Evolutionary conservation across 306 rosid genomes (phyloP).

Genomic region (Cucumis cinereus): DNA sequence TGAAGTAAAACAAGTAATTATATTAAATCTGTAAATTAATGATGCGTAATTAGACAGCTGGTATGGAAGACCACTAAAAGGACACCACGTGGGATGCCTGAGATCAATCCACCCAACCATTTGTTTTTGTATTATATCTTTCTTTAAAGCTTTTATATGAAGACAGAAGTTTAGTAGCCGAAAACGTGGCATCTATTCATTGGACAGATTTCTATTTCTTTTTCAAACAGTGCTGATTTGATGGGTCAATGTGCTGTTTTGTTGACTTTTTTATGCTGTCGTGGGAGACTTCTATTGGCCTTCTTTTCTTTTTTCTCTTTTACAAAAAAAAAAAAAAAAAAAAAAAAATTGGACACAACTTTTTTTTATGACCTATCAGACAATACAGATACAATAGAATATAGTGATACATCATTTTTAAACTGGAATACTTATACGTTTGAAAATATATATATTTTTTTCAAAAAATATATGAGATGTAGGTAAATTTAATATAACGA

Average conservation of each 20-base stretch:
- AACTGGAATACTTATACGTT: too few relatives aligned
- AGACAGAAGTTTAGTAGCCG: neutral
- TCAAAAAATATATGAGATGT: too few relatives aligned
- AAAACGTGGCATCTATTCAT: neutral
- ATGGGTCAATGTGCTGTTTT: neutral
- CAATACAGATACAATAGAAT: too few relatives aligned
- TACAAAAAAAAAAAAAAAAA: too few relatives aligned
- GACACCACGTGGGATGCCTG: neutral
- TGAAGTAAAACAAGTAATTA: neutral
- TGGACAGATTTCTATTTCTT: neutral
- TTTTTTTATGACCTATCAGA: too few relatives aligned
- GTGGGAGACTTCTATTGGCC: neutral
- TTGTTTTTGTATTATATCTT: neutral
- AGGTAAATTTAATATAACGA: too few relatives aligned
- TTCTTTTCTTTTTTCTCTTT: too few relatives aligned
- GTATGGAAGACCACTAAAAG: neutral
- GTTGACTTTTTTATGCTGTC: neutral
- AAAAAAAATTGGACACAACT: too few relatives aligned
- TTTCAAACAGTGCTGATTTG: neutral
- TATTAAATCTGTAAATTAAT: neutral
- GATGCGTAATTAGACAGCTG: neutral
- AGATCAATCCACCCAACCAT: neutral
- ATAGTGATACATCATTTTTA: too few relatives aligned
- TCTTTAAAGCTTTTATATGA: neutral
- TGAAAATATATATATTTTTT: too few relatives aligned